These are phyloP conservation scores for Byssothecium circinans DNA, from an alignment of 2,329 filamentous ascomycete species.

Conservation along the genomic window DNA sequence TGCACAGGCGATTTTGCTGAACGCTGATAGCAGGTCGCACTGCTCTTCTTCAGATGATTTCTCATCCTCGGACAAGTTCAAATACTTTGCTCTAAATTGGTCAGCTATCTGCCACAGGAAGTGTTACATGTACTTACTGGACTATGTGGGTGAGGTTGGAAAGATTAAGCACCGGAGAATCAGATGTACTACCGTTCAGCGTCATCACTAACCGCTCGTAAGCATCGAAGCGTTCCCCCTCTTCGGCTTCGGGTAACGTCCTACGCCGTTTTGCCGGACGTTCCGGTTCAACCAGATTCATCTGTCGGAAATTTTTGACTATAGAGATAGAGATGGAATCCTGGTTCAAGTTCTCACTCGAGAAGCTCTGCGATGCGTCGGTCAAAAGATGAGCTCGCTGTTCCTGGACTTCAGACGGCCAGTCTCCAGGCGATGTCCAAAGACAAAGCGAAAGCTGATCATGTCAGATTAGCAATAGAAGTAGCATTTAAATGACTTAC, in stretches of 20 bases:
- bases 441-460: slow-evolving; percentile 36
- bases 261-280: slow-evolving; percentile 36
- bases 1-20: slow-evolving; percentile 39
- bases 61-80: slow-evolving; percentile 15
- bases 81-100: slow-evolving; percentile 26
- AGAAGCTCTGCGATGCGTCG: slow-evolving; percentile 21
- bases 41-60: slow-evolving; percentile 22
- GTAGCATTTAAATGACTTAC: slow-evolving; percentile 17
- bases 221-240: slow-evolving; percentile 12
- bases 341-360: slow-evolving; percentile 24
- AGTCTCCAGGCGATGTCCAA: slow-evolving; percentile 32
- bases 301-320: slow-evolving; percentile 16
- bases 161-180: slow-evolving; percentile 23
- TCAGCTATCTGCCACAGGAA: slow-evolving; percentile 10
- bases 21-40: slow-evolving; percentile 28
- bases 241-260: slow-evolving; percentile 15
- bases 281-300: slow-evolving; percentile 21
- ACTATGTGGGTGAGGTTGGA: slow-evolving; percentile 28
- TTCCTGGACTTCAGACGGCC: slow-evolving; percentile 26
- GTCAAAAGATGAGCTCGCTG: slow-evolving; percentile 26
- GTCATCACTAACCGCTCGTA: slow-evolving; percentile 25
- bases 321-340: slow-evolving; percentile 16
- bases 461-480: slow-evolving; percentile 8
- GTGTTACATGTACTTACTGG: slow-evolving; percentile 20
- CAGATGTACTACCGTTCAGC: slow-evolving; percentile 28